These are phyloP conservation scores for Phanerochaete sordida DNA, from an alignment of 768 basidiomycete species.

Conservation along the genomic window DNA sequence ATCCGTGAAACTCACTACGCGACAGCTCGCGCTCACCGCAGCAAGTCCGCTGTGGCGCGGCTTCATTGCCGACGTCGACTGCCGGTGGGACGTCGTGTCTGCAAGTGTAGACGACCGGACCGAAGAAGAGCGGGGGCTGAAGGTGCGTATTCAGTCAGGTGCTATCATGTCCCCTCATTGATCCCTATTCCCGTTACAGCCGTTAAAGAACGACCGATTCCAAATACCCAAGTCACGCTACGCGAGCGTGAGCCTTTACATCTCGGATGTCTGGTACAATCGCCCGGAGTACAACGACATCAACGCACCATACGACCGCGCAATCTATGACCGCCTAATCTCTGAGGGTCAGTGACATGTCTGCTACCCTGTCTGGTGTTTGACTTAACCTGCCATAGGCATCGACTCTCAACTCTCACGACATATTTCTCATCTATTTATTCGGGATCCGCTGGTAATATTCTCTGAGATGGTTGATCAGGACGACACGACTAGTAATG, in stretches of 20 bases:
- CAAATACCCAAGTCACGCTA: conserved; percentile 95
- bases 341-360: conserved; percentile 58
- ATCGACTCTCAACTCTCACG: conserved; percentile 85
- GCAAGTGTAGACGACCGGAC: conserved; percentile 98
- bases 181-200: conserved; percentile 39
- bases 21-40: conserved; percentile 87
- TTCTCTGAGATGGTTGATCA: conserved; percentile 94
- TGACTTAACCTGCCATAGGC: conserved; percentile 40
- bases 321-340: conserved; percentile 67
- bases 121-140: conserved; percentile 87
- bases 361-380: not conserved
- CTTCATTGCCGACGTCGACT: conserved; percentile 94
- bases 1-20: not conserved
- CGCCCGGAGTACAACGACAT: conserved; percentile 94
- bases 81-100: conserved; percentile 97
- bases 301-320: conserved; percentile 71
- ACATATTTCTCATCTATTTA: conserved; percentile 94
- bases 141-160: conserved; percentile 40
- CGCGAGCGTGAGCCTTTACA: conserved; percentile 92
- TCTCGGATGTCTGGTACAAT: conserved; percentile 84
- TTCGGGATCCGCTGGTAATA: conserved; percentile 93
- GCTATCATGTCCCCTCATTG: conserved; percentile 1
- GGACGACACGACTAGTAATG: conserved; percentile 81
- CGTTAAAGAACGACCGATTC: conserved; percentile 69
- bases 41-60: conserved; percentile 95